Conservation (phyloP, 169 alveolate species). For the Miamiensis avidus region DNA sequence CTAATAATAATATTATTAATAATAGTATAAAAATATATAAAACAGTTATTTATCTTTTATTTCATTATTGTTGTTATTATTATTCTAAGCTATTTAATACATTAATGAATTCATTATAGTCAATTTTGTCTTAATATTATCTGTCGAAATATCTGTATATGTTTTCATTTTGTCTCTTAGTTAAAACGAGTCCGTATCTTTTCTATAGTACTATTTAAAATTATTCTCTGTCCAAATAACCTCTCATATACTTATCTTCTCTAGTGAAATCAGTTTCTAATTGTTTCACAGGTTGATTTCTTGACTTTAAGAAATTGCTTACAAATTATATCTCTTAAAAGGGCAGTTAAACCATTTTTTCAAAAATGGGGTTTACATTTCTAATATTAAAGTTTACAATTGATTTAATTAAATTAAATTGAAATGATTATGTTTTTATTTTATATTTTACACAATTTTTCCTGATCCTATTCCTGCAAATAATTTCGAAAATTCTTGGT, state of each 20-base stretch:
- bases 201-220: not conserved
- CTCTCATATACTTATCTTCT: not conserved
- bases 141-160: not conserved
- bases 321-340: not conserved
- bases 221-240: not conserved
- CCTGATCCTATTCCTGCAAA: not conserved
- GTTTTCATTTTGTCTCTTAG: not conserved
- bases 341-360: not conserved
- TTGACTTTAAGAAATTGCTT: not conserved
- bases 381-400: not conserved
- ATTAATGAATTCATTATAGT: not conserved
- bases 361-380: not conserved
- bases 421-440: too few species aligned
- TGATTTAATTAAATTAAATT: too few species aligned
- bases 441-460: not conserved
- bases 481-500: not conserved
- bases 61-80: too few species aligned
- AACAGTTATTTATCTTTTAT: too few species aligned
- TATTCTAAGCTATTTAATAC: too few species aligned
- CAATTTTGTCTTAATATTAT: not conserved
- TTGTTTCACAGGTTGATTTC: not conserved
- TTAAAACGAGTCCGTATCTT: not conserved
- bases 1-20: too few species aligned
- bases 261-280: not conserved
- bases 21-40: too few species aligned